Evolutionary conservation across 2,329 filamentous ascomycete genomes (phyloP), one percentile per base, ranked within the genome.

Genomic region (Exophiala sp.): DNA sequence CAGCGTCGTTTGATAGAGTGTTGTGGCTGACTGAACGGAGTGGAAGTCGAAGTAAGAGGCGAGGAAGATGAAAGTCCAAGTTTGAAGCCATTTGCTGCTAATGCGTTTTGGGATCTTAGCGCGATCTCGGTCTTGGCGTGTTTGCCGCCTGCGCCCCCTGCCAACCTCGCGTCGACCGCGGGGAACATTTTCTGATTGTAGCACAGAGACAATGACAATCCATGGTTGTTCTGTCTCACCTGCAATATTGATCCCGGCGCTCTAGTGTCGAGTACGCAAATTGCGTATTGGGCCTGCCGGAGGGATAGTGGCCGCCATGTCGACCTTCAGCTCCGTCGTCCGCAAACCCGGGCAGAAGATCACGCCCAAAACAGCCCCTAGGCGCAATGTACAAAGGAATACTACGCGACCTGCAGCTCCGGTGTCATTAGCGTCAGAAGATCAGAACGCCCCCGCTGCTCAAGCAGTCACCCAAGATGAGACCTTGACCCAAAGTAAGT

Each of bases 261-360:
- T 24, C 19, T 22, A 7, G 21, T 3, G 4, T 3, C 16, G 5
- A 37, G 34, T 19, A 11, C 14, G 11, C 18, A 4, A 6, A 18
- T 19, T 19, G 34, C 34, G 14, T 13, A 16, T 6, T 19, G 16
- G 13, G 3, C 8, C 34, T 18, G 8, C 34, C 34, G 16, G n/a
- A 8, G 18, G 14, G 34, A 5, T 9, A 6, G 3, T 19, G n/a
- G 24, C 14, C 44, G 37, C 35, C 27, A 67, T 75, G 67, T 72
- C 74, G 16, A 70, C 78, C 38, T 77, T 76, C 53, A 77, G 73
- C 60, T 79, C 76, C 47, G 74, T 72, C 35, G 76, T 78, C 55
- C 75, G 73, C 74, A 65, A 61, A 68, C 83, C 84, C 70, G 76
- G 83, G 67, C 86, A 86, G 70, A 85, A 86, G 68, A 87, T 88